phyloP scores from a whole-genome alignment of 345 rosid species.

The Eucalyptus viminalis region DNA sequence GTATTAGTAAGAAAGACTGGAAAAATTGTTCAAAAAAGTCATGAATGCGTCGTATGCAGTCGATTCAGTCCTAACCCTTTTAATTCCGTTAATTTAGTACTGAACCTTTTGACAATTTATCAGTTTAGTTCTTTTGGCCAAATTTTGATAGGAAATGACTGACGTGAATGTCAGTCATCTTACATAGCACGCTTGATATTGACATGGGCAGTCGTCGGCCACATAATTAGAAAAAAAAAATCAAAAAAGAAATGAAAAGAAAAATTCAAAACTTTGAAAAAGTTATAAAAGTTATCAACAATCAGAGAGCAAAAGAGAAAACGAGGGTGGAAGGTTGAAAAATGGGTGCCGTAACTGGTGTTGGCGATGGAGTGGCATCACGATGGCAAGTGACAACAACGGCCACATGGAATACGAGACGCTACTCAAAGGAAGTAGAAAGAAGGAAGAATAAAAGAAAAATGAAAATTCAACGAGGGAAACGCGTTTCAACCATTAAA shows the following conservation, averaged over 20 bases:
- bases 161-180: rapidly evolving
- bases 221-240: not conserved
- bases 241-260: not conserved
- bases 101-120: rapidly evolving
- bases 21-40: not conserved
- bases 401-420: not conserved
- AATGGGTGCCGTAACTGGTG: not conserved
- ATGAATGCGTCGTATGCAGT: rapidly evolving
- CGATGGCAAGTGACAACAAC: not conserved
- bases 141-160: not conserved
- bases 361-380: not conserved
- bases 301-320: not conserved
- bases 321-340: not conserved
- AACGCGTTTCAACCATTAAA: not conserved
- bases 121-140: rapidly evolving
- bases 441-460: not conserved
- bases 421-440: not conserved
- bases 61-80: rapidly evolving
- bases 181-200: rapidly evolving
- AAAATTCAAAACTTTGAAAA: not conserved
- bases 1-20: not conserved
- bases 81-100: not conserved
- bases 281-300: not conserved
- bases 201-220: rapidly evolving
- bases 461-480: not conserved